phyloP scores from a whole-genome alignment of 1,139 yeast genomes.

The Pichia sp. region DNA sequence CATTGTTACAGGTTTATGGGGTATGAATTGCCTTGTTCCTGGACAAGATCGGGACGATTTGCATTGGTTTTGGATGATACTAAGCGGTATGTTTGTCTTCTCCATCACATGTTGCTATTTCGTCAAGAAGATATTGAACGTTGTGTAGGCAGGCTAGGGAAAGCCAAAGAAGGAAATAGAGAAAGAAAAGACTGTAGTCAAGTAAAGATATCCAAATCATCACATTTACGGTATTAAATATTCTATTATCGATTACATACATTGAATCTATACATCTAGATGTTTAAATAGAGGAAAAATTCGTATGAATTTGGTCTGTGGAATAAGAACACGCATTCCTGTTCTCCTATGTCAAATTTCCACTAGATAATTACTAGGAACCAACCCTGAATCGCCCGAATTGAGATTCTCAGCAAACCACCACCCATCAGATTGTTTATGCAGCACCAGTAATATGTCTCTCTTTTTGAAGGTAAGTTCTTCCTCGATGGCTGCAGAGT shows the following conservation, averaged over 20 bases:
- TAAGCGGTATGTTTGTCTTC: slow-evolving; percentile 40
- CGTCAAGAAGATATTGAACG: slow-evolving; percentile 38
- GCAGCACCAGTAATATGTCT: slow-evolving; percentile 65
- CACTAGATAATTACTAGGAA: slow-evolving; percentile 71
- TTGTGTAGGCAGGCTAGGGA: slow-evolving; percentile 12
- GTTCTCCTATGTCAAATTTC: slow-evolving; percentile 20
- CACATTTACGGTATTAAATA: background rate
- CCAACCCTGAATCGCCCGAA: slow-evolving; percentile 62
- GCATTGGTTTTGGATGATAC: slow-evolving; percentile 69
- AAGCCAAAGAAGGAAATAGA: background rate
- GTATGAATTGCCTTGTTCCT: slow-evolving; percentile 95
- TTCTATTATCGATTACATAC: background rate
- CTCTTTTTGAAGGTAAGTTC: slow-evolving; percentile 72
- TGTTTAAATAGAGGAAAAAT: background rate
- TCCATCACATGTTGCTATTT: slow-evolving; percentile 43
- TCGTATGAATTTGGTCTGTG: background rate
- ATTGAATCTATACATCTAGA: background rate
- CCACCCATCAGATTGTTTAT: slow-evolving; percentile 87
- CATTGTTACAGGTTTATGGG: slow-evolving; percentile 95
- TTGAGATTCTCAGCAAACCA: slow-evolving; percentile 74
- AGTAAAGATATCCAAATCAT: background rate
- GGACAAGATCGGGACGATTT: slow-evolving; percentile 75
- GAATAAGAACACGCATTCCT: background rate
- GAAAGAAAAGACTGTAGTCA: too few species aligned
- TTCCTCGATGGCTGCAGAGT: slow-evolving; percentile 73